phyloP scores from a whole-genome alignment of 768 basidiomycete species.

The Lanmaoa rubissima region DNA sequence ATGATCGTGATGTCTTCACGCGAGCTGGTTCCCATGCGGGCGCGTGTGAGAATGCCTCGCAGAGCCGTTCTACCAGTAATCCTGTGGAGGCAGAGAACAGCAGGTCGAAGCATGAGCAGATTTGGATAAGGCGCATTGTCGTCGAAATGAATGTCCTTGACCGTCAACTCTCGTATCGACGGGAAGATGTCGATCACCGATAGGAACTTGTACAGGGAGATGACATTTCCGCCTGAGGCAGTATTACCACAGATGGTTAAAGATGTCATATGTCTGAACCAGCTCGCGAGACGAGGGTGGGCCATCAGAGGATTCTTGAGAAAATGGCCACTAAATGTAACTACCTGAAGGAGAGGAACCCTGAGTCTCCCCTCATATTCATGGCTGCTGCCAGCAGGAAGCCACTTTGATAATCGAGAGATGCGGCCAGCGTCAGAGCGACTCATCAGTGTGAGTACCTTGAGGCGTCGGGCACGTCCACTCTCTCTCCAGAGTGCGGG shows the following conservation, averaged over 20 bases:
- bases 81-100: not conserved
- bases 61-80: conserved; percentile 1
- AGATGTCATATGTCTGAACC: conserved; percentile 4
- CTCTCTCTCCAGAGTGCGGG: conserved; percentile 11
- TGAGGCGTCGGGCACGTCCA: conserved; percentile 1
- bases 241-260: conserved; percentile 2
- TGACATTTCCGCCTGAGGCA: not conserved
- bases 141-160: conserved; percentile 8
- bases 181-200: not conserved
- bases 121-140: not conserved
- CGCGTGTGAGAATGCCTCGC: not conserved
- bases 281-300: conserved; percentile 1
- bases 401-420: not conserved
- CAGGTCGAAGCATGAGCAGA: not conserved
- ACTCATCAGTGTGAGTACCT: conserved; percentile 1
- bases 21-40: not conserved
- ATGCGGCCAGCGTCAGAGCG: not conserved
- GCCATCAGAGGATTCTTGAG: conserved; percentile 4
- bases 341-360: not conserved
- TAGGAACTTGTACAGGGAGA: conserved; percentile 7
- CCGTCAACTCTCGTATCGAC: not conserved
- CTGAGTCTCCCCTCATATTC: conserved; percentile 7
- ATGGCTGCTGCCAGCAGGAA: not conserved
- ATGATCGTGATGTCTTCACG: conserved; percentile 1
- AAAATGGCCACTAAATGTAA: conserved; percentile 1